Evolutionary conservation across 1,139 yeast species (phyloP).

Genomic region (Oligophagozyma castellii): DNA sequence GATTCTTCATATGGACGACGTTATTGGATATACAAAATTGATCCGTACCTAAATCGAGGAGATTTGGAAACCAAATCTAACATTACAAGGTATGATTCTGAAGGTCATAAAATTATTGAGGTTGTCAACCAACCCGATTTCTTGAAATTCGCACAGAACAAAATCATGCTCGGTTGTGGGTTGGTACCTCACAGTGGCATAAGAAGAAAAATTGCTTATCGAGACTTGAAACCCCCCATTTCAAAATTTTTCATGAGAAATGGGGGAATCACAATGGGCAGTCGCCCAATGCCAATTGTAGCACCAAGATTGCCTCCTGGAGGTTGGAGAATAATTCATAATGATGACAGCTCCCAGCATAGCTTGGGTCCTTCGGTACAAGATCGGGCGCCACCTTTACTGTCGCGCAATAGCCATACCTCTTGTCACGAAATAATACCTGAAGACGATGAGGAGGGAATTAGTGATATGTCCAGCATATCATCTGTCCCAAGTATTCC

Average conservation of each 20-base stretch:
- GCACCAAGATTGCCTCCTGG: constrained; percentile 23
- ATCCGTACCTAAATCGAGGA: constrained; percentile 24
- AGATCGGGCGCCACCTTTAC: constrained; percentile 1
- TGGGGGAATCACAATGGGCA: constrained; percentile 19
- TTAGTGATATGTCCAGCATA: constrained; percentile 1
- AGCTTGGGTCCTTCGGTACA: not conserved
- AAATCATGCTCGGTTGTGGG: constrained; percentile 31
- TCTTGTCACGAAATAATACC: constrained; percentile 4
- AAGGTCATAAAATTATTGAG: constrained; percentile 49
- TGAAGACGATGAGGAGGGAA: constrained; percentile 6
- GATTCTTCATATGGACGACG: constrained; percentile 47
- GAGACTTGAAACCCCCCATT: constrained; percentile 23
- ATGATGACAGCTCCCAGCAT: constrained; percentile 4
- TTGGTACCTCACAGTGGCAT: constrained; percentile 17
- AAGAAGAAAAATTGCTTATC: constrained; percentile 18
- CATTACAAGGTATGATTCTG: constrained; percentile 41
- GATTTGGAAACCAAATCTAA: constrained; percentile 21
- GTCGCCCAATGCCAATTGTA: constrained; percentile 14
- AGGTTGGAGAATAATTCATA: constrained; percentile 21
- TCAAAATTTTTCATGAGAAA: constrained; percentile 22
- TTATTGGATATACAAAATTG: constrained; percentile 63
- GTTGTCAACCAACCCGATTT: constrained; percentile 46
- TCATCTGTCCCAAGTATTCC: constrained; percentile 2
- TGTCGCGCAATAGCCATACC: not conserved
- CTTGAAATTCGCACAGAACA: constrained; percentile 48